Conservation (phyloP, 2,329 filamentous ascomycete species). For the Ceratocystis cubensis region DNA sequence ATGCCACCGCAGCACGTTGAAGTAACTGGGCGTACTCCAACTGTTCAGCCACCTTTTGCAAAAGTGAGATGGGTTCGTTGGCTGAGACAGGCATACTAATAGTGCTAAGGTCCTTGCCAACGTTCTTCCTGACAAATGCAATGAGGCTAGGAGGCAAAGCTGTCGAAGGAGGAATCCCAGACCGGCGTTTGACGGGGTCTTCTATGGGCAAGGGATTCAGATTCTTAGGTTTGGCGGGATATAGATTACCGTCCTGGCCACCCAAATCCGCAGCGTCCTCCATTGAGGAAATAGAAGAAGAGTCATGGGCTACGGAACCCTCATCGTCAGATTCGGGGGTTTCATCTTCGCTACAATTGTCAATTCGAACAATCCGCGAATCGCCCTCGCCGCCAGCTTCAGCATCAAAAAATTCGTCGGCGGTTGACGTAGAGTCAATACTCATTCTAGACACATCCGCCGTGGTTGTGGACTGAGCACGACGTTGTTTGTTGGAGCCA, state of each 20-base stretch:
- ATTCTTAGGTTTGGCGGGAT: slow-evolving; percentile 63
- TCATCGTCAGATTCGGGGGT: slow-evolving; percentile 45
- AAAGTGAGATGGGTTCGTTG: slow-evolving; percentile 79
- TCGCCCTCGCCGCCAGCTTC: slow-evolving; percentile 50
- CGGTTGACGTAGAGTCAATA: slow-evolving; percentile 64
- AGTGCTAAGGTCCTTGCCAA: slow-evolving; percentile 91
- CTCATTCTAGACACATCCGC: slow-evolving; percentile 43
- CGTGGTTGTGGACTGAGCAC: slow-evolving; percentile 43
- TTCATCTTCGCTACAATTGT: slow-evolving; percentile 53
- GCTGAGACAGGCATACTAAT: slow-evolving; percentile 96
- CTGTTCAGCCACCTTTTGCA: slow-evolving; percentile 82
- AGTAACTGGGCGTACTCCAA: slow-evolving; percentile 82
- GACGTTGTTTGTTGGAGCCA: slow-evolving; percentile 63
- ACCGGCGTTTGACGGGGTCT: slow-evolving; percentile 51
- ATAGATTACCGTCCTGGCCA: slow-evolving; percentile 53
- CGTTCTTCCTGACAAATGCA: slow-evolving; percentile 89
- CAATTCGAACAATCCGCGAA: slow-evolving; percentile 62
- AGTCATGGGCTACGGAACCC: slow-evolving; percentile 37
- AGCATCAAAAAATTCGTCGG: slow-evolving; percentile 92
- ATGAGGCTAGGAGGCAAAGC: slow-evolving; percentile 81
- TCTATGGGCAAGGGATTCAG: slow-evolving; percentile 65
- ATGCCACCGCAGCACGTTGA: slow-evolving; percentile 56
- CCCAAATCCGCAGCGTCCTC: slow-evolving; percentile 46
- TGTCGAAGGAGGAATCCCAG: slow-evolving; percentile 58
- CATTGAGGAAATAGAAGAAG: slow-evolving; percentile 47